Percentiles rank a stretch among this genome's conserved stretches.
These are phyloP conservation scores for Penicillium sp. DNA, from an alignment of 2,329 filamentous ascomycete genomes.

Conservation along the genomic window DNA sequence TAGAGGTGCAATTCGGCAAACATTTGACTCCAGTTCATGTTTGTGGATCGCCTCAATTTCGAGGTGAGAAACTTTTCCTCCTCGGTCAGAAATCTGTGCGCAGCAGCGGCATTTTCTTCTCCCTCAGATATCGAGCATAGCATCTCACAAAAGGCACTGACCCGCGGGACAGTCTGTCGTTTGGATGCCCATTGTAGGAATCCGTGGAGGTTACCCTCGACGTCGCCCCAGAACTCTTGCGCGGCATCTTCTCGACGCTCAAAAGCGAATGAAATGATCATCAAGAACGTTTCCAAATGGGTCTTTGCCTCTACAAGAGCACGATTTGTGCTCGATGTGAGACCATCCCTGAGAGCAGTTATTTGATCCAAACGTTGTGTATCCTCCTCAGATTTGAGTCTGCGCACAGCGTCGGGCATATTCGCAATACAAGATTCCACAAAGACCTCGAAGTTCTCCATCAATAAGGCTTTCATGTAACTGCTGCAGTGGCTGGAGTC, in stretches of 20 bases:
- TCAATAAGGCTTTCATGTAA: conserved; percentile 66
- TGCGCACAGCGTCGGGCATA: conserved; percentile 84
- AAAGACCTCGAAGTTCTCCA: conserved; percentile 79
- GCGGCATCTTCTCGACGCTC: conserved; percentile 79
- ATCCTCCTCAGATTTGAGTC: conserved; percentile 81
- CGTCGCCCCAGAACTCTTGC: conserved; percentile 83
- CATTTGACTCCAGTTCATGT: conserved; percentile 88
- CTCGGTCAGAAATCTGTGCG: conserved; percentile 84
- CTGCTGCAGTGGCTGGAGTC: conserved; percentile 65
- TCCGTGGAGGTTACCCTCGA: conserved; percentile 86
- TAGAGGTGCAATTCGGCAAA: conserved; percentile 86
- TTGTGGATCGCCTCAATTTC: conserved; percentile 74
- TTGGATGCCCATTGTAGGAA: conserved; percentile 97
- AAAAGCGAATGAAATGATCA: conserved; percentile 88
- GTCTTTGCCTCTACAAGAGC: conserved; percentile 43
- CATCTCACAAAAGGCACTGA: conserved; percentile 96
- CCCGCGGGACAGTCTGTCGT: conserved; percentile 88
- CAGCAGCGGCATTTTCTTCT: conserved; percentile 72
- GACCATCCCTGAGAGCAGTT: conserved; percentile 40
- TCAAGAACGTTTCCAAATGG: conserved; percentile 78
- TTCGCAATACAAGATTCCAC: conserved; percentile 92
- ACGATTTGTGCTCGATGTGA: conserved; percentile 37
- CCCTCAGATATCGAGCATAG: conserved; percentile 80
- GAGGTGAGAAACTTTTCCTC: conserved; percentile 68
- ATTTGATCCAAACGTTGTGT: conserved; percentile 56